Conservation (phyloP, 805 yeast genomes). For the Barnettozyma populi region DNA sequence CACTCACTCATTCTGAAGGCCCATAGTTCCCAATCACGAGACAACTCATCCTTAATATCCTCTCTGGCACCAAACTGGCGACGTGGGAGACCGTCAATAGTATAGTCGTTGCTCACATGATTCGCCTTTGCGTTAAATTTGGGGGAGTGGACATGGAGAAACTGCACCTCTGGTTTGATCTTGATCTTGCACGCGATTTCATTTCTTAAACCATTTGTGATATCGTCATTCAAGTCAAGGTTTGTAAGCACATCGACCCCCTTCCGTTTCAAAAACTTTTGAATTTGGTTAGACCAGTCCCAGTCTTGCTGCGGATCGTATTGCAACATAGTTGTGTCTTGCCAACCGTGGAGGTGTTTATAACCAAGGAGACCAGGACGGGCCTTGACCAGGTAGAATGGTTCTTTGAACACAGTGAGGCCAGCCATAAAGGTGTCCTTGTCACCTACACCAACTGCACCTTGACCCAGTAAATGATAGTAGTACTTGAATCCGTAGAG, state of each 20-base stretch:
- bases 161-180: slow-evolving; percentile 23
- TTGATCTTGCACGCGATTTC: slow-evolving; percentile 15
- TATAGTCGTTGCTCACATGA: slow-evolving; percentile 17
- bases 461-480: slow-evolving; percentile 68
- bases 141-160: slow-evolving; percentile 26
- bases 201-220: slow-evolving; percentile 16
- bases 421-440: slow-evolving; percentile 59
- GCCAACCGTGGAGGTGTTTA: slow-evolving; percentile 21
- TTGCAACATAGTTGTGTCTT: slow-evolving; percentile 27
- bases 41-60: slow-evolving; percentile 17
- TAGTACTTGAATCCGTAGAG: slow-evolving; percentile 61
- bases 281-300: slow-evolving; percentile 19
- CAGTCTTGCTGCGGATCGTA: slow-evolving; percentile 25
- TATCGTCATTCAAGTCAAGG: slow-evolving; percentile 21
- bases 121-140: slow-evolving; percentile 25
- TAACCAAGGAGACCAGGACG: slow-evolving; percentile 24
- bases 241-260: slow-evolving; percentile 22
- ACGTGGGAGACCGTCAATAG: slow-evolving; percentile 21
- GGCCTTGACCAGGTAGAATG: slow-evolving; percentile 23
- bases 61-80: slow-evolving; percentile 26
- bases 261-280: slow-evolving; percentile 14
- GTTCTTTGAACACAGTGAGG: slow-evolving; percentile 21
- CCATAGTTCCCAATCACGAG: slow-evolving; percentile 25
- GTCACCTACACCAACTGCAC: slow-evolving; percentile 76
- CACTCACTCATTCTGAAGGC: slow-evolving; percentile 24